A percentile compares a stretch with the other conserved stretches of the same genome.
Conservation (phyloP, 352 stramenopile species). For the Pythium vanterpoolii region DNA sequence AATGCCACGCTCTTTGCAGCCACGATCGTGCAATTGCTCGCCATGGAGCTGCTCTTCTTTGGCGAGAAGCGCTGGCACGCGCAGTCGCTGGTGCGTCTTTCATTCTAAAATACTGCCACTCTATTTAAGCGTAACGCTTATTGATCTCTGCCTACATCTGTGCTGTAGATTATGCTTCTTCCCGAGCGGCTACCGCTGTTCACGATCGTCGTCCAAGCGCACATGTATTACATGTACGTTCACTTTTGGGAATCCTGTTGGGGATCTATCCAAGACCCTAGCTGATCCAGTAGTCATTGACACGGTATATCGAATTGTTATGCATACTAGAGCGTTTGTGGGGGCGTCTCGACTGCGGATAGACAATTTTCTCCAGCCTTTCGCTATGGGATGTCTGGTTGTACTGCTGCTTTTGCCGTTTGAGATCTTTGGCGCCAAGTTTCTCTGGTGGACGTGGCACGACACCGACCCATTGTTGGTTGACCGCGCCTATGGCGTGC, state of each 20-base stretch:
- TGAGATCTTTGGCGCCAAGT: slow-evolving; percentile 74
- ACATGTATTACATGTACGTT: slow-evolving; percentile 78
- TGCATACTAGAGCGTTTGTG: slow-evolving; percentile 56
- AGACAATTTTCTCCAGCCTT: slow-evolving; percentile 67
- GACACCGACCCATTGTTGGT: slow-evolving; percentile 70
- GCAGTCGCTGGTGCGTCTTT: slow-evolving; percentile 41
- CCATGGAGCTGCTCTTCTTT: slow-evolving; percentile 72
- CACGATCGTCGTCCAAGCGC: slow-evolving; percentile 58
- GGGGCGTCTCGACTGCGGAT: slow-evolving; percentile 63
- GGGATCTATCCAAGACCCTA: background rate
- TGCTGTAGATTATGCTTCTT: slow-evolving; percentile 21
- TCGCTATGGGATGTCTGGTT: slow-evolving; percentile 58
- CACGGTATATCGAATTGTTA: background rate
- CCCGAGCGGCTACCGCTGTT: slow-evolving; percentile 45
- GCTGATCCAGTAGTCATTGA: too few species aligned
- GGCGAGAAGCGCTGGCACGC: slow-evolving; percentile 61
- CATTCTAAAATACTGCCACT: background rate
- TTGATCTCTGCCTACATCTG: background rate
- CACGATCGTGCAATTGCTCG: slow-evolving; percentile 41
- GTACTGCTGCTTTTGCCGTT: slow-evolving; percentile 63
- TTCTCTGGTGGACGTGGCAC: slow-evolving; percentile 86
- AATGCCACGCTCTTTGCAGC: slow-evolving; percentile 62
- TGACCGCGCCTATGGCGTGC: slow-evolving; percentile 60
- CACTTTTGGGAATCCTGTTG: too few species aligned
- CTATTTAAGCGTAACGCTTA: background rate